Evolutionary conservation across 805 yeast species (phyloP).

Genomic region (Wickerhamiella nectarea): DNA sequence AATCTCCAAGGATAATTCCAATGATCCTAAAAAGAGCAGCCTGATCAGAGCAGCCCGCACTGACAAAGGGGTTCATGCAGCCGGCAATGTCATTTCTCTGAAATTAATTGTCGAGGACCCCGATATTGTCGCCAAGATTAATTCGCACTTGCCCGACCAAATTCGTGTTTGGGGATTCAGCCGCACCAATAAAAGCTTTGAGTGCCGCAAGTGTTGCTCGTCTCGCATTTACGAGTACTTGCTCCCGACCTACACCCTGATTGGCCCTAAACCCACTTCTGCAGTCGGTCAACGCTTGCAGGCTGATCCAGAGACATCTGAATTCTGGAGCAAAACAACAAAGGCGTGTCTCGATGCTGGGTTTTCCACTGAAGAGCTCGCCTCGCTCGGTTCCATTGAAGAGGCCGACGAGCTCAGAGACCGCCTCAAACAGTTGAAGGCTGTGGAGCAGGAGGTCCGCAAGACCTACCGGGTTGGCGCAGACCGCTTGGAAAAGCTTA

Average conservation of each 20-base stretch:
- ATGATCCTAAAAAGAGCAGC: constrained; percentile 75
- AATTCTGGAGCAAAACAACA: constrained; percentile 53
- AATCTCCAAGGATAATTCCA: constrained; percentile 70
- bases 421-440: constrained; percentile 37
- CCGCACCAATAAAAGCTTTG: constrained; percentile 80
- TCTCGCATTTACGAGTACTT: constrained; percentile 92
- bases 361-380: constrained; percentile 25
- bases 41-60: constrained; percentile 55
- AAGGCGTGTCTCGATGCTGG: constrained; percentile 29
- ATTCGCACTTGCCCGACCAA: constrained; percentile 63
- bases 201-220: constrained; percentile 88
- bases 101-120: constrained; percentile 76
- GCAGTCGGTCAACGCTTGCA: constrained; percentile 48
- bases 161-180: constrained; percentile 88
- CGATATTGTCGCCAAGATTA: constrained; percentile 60
- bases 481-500: constrained; percentile 48
- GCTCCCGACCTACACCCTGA: constrained; percentile 77
- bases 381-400: constrained; percentile 7
- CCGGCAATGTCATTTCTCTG: constrained; percentile 78
- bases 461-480: constrained; percentile 52
- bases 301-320: constrained; percentile 50
- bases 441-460: constrained; percentile 52
- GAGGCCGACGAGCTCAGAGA: constrained; percentile 20
- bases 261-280: constrained; percentile 78
- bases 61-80: constrained; percentile 96